Evolutionary conservation across 1,284 basidiomycete genomes (phyloP).

Genomic region (Leccinum fuscescens): DNA sequence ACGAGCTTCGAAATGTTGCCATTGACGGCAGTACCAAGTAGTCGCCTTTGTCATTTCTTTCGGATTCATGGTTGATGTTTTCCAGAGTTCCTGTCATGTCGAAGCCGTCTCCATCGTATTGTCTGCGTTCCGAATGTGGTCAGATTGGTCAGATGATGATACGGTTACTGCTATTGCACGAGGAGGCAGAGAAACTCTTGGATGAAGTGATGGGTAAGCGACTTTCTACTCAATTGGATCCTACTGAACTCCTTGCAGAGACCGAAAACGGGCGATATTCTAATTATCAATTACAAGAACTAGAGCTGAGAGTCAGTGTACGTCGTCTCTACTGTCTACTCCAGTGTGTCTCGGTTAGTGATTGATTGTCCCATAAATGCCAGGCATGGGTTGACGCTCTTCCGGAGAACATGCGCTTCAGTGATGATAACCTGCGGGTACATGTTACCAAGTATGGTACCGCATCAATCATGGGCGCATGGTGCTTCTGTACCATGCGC

Average conservation of each 20-base stretch:
- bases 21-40: constrained; percentile 58
- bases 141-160: constrained; percentile 46
- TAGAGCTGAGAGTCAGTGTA: constrained; percentile 28
- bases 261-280: not conserved
- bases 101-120: constrained; percentile 44
- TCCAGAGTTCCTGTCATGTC: constrained; percentile 58
- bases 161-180: constrained; percentile 61
- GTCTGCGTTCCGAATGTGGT: constrained; percentile 50
- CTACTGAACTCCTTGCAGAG: no score
- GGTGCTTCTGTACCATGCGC: constrained; percentile 76
- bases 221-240: not conserved
- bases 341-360: constrained; percentile 2
- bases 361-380: not conserved
- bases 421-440: constrained; percentile 60
- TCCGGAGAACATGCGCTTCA: constrained; percentile 66
- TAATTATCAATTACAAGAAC: constrained; percentile 11
- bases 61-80: constrained; percentile 11
- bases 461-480: constrained; percentile 69
- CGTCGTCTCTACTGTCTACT: constrained; percentile 5
- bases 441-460: constrained; percentile 72
- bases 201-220: constrained; percentile 33
- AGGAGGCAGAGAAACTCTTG: constrained; percentile 52
- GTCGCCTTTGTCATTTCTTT: constrained; percentile 16
- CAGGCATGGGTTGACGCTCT: constrained; percentile 66
- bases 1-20: constrained; percentile 70